Base-by-base conservation (phyloP, 306 rosid species). In the Malus sylvestris region DNA sequence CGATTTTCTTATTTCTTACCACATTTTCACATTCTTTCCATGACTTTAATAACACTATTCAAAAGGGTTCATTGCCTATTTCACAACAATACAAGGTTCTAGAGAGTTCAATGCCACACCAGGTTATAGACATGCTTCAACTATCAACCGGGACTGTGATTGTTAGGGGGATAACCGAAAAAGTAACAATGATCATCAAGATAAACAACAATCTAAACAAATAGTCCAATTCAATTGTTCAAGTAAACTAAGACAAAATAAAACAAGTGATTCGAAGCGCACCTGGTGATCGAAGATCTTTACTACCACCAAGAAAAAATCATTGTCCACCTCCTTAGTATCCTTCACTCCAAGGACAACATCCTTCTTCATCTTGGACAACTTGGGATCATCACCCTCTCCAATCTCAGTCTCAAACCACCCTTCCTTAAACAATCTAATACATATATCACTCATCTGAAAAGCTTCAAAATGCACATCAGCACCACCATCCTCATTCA, bases 261-360 rank as follows among this genome's bases (percentile, higher is more conserved):
- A 44, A n/a, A 62, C 35, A 80, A 46, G 1, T 16, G 20, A 45
- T 72, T 22, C 16, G 9, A 53, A 22, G 3, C 70, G 44, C 76
- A 92, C 99, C 99, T 93, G 97, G 81, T 96, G 99, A 76, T 96
- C 97, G 15, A 63, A 74, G 45, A 96, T 96, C 85, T 89, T 93
- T 22, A 96, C 99, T 18, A 96, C 93, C 38, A 91, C 99, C 87
- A 96, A 83, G 91, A 96, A 96, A 80, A 96, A 96, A 86, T 96
- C 99, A 86, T 93, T 96, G 71, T 93, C 96, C 81, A 96, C 93
- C 76, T 96, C 98, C 79, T 78, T 89, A 44, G 87, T 87, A 76
- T 96, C 98, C 83, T 96, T 91, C 13, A 88, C 98, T 2, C 99
- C 99, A 71, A 92, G 97, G 80, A 96, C 97, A 13, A 96, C 99